Conservation (phyloP, 768 basidiomycete genomes). For the Cubamyces lactineus region DNA sequence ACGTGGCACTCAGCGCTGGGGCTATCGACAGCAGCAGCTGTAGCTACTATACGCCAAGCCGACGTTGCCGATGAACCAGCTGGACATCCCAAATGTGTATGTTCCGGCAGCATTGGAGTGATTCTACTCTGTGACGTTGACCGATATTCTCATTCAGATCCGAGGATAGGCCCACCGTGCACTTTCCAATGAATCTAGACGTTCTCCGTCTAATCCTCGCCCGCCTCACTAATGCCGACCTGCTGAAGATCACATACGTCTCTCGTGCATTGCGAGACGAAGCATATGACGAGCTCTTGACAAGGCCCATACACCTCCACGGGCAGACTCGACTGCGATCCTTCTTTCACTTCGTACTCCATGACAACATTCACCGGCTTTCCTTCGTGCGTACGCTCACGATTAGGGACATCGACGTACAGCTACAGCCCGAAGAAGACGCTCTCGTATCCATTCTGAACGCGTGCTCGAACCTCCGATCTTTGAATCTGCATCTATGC, state of each 20-base stretch:
- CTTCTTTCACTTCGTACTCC: background rate
- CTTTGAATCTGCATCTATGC: background rate
- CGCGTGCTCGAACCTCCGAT: background rate
- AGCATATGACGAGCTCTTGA: background rate
- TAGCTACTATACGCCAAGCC: no score
- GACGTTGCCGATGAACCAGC: no score
- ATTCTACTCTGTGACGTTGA: no score
- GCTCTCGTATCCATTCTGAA: background rate
- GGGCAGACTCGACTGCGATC: background rate
- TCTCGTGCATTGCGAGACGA: background rate
- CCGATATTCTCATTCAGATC: no score
- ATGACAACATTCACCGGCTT: background rate
- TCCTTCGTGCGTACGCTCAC: conserved; percentile 1
- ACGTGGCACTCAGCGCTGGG: no score
- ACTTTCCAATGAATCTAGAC: background rate
- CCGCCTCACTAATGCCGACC: background rate
- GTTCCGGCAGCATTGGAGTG: no score
- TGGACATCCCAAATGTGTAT: no score
- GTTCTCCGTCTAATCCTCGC: background rate
- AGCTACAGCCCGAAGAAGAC: background rate
- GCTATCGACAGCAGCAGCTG: no score
- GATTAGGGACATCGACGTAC: background rate
- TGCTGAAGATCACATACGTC: background rate
- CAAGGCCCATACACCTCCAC: background rate
- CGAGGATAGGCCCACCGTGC: no score